These are phyloP conservation scores for Myrica gale DNA, from an alignment of 306 rosid species.

Conservation along the genomic window DNA sequence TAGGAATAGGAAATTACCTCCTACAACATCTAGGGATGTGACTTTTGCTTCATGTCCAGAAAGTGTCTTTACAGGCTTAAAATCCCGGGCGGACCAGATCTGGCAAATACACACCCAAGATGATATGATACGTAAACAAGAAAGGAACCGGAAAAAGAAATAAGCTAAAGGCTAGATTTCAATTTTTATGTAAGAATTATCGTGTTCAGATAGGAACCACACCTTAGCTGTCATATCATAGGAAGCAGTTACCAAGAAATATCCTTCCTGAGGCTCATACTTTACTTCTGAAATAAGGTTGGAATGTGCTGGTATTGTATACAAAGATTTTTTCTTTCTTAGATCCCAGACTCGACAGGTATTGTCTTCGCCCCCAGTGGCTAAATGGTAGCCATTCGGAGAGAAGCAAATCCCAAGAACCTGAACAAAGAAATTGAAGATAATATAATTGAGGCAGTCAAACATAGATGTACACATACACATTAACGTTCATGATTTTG, in stretches of 20 bases:
- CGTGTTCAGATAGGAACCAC: constrained; percentile 7
- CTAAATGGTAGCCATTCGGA: constrained; percentile 87
- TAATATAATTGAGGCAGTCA: constrained; percentile 18
- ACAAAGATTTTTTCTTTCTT: constrained; percentile 81
- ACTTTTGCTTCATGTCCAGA: constrained; percentile 94
- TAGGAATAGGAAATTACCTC: constrained; percentile 49
- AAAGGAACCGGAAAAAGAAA: constrained; percentile 13
- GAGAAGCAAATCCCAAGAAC: constrained; percentile 85
- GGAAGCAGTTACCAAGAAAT: constrained; percentile 87
- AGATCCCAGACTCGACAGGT: constrained; percentile 92
- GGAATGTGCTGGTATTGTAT: constrained; percentile 88
- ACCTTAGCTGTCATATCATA: constrained; percentile 97
- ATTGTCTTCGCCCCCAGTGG: constrained; percentile 91
- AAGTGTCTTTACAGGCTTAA: constrained; percentile 84
- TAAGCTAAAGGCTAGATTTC: constrained; percentile 6
- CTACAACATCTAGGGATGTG: constrained; percentile 70
- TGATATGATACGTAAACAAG: constrained; percentile 22
- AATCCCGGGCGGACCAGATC: constrained; percentile 96
- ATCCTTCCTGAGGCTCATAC: constrained; percentile 95
- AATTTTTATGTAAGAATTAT: neutral
- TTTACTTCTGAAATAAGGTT: constrained; percentile 89
- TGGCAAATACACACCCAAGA: constrained; percentile 34
- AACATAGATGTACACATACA: neutral
- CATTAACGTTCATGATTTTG: neutral
- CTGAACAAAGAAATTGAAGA: constrained; percentile 36